Base-by-base conservation (phyloP, 2,329 filamentous ascomycete species). In the Aaosphaeria arxii region DNA sequence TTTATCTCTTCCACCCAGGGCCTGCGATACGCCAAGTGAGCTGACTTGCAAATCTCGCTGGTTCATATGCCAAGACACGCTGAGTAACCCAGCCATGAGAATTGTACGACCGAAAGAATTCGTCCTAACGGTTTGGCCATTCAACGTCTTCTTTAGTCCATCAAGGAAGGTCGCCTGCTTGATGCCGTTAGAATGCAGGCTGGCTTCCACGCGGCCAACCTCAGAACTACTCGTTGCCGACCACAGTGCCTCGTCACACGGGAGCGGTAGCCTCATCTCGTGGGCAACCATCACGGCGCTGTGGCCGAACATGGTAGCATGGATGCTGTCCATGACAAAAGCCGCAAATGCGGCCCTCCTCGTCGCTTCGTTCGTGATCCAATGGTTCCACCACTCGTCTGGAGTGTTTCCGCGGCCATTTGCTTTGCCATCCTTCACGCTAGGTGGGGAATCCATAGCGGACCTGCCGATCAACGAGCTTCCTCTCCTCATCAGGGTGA, bases 301-400 rank as follows among this genome's bases (percentile, higher is more conserved):
- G 70, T 97, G 94, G 0, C 92, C 94, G 70, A 97, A 97, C 88
- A 99, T 96, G 30, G 91, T 96, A 1, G 91, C 91, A 69, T 99
- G 94, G 1, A 91, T 95, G 4, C 91, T 95, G 68, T 99, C 94
- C 55, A 97, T 86, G 40, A 96, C 84, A 64, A 97, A 97, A 0
- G 94, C 94, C 1, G 89, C 91, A 72, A 96, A 97, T 0, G 92
- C 94, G 4, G 88, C 89, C 50, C 94, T 83, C 30, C 90, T 81
- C 0, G 91, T 97, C 1, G 92, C 88, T 68, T 99, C 94, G 44
- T 91, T 91, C 9, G 87, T 91, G 61, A 97, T 94, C 94, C 94
- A 97, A 58, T 90, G 85, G 59, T 91, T 88, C 94, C 94, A 99
- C 78, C 88, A 94, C 56, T 95, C 91, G 53, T 96, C 90, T 0